Base-by-base conservation (phyloP, 2,329 filamentous ascomycete genomes). In the Aspergillus sp. region DNA sequence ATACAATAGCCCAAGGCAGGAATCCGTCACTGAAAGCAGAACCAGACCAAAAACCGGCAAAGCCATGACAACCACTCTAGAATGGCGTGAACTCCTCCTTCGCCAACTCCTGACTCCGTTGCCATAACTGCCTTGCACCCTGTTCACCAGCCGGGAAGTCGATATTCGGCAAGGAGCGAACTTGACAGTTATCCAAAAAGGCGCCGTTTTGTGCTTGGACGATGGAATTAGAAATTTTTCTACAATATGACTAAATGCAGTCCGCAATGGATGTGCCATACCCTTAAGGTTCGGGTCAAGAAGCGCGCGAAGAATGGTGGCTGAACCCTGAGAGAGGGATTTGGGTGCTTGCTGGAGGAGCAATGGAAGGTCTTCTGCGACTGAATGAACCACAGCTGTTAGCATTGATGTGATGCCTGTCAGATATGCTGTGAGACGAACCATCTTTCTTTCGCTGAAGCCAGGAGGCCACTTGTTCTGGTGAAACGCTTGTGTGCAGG, bases 71-170 rank as follows among this genome's bases (percentile, higher is more conserved):
- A 32, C 30, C 30, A 32, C 30, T 19, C 19, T 32, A 32, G 8
- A 40, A 39, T 6, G 35, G 35, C 29, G 38, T 42, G 40, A 63
- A 62, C 40, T 55, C 51, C 52, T 63, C 45, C 7, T 55, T 55
- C 5, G 63, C 50, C 32, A 66, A 47, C 34, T 56, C 44, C 47
- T 65, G 57, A 44, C 64, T 67, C 29, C 59, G 43, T 34, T 45
- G 52, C 65, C 64, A 67, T 42, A 66, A 46, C 32, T 49, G 53
- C 38, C 54, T 53, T 5, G 62, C 63, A 41, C 55, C 60, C 30
- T 56, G 50, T 43, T 55, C 48, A 4, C 54, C 57, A 3, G 48
- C 51, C 2, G 63, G 61, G 38, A 65, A 62, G 27, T 62, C 58
- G 4, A 57, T 50, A 27, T 52, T 42, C 1, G 54, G 54, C 29